Conservation (phyloP, 768 basidiomycete species). For the Suillus fuscotomentosus region DNA sequence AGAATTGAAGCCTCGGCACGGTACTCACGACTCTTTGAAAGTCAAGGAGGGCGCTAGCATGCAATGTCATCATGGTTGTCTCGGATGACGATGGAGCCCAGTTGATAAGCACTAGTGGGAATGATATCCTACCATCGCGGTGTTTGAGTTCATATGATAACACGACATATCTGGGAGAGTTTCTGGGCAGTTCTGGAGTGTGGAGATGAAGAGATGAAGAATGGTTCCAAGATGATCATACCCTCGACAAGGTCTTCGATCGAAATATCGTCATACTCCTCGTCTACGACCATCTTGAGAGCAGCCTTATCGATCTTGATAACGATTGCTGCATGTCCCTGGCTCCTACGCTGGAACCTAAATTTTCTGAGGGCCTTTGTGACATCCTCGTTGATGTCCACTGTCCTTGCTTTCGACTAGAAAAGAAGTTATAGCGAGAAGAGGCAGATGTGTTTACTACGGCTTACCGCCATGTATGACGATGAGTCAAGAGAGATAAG, state of each 20-base stretch:
- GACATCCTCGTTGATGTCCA: conserved; percentile 81
- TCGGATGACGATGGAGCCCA: conserved; percentile 83
- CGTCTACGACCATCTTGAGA: conserved; percentile 80
- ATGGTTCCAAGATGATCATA: conserved; percentile 26
- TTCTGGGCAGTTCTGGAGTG: conserved; percentile 77
- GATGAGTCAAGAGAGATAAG: not conserved
- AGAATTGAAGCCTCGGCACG: not conserved
- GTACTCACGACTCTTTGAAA: conserved; percentile 74
- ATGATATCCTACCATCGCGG: conserved; percentile 78
- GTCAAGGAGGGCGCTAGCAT: conserved; percentile 77
- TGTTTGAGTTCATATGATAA: conserved; percentile 82
- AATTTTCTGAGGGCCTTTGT: conserved; percentile 84
- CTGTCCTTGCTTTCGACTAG: conserved; percentile 41
- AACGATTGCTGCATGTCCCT: conserved; percentile 74
- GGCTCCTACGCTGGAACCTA: conserved; percentile 62
- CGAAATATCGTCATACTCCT: conserved; percentile 71
- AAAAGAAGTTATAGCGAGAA: conserved; percentile 1
- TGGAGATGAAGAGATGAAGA: not conserved
- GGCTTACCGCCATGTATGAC: not conserved
- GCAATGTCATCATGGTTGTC: conserved; percentile 72
- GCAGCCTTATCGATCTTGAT: conserved; percentile 89
- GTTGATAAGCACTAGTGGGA: conserved; percentile 83
- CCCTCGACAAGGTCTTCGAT: conserved; percentile 90
- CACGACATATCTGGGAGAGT: conserved; percentile 82
- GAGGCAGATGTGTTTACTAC: not conserved